These are phyloP conservation scores for Cercospora nicotianae DNA, from an alignment of 2,329 filamentous ascomycete species.

Conservation along the genomic window DNA sequence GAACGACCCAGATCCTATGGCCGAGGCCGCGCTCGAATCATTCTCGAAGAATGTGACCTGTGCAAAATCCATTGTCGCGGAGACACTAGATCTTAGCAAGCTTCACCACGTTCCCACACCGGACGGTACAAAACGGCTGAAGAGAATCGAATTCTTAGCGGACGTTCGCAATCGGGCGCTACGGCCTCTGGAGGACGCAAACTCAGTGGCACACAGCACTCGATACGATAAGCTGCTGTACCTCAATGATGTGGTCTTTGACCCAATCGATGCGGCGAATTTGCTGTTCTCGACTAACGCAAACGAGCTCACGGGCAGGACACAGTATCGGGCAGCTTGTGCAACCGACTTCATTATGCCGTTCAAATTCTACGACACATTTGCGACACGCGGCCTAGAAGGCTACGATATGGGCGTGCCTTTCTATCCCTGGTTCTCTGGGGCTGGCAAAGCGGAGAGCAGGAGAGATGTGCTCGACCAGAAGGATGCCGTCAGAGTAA, in stretches of 20 bases:
- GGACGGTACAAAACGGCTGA: constrained; percentile 62
- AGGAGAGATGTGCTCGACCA: constrained; percentile 63
- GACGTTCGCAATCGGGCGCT: constrained; percentile 71
- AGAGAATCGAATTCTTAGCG: constrained; percentile 72
- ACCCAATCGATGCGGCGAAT: constrained; percentile 59
- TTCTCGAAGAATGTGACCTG: constrained; percentile 54
- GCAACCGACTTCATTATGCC: constrained; percentile 69
- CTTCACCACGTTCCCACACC: constrained; percentile 63
- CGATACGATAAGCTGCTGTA: constrained; percentile 59
- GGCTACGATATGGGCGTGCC: constrained; percentile 64
- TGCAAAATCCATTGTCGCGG: constrained; percentile 57
- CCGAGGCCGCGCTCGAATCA: constrained; percentile 54
- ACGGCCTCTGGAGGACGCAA: constrained; percentile 57
- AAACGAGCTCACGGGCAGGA: constrained; percentile 50
- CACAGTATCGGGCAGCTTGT: constrained; percentile 66
- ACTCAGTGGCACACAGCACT: constrained; percentile 44
- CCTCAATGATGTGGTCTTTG: constrained; percentile 67
- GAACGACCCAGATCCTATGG: constrained; percentile 63
- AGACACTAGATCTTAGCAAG: constrained; percentile 57
- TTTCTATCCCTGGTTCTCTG: constrained; percentile 67
- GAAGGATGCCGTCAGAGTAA: constrained; percentile 65
- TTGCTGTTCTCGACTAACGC: constrained; percentile 64
- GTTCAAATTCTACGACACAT: constrained; percentile 71
- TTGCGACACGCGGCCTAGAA: constrained; percentile 67
- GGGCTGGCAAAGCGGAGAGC: constrained; percentile 51